Evolutionary conservation across 139 green algal species (phyloP).

Genomic region (Coelastrella sp.): DNA sequence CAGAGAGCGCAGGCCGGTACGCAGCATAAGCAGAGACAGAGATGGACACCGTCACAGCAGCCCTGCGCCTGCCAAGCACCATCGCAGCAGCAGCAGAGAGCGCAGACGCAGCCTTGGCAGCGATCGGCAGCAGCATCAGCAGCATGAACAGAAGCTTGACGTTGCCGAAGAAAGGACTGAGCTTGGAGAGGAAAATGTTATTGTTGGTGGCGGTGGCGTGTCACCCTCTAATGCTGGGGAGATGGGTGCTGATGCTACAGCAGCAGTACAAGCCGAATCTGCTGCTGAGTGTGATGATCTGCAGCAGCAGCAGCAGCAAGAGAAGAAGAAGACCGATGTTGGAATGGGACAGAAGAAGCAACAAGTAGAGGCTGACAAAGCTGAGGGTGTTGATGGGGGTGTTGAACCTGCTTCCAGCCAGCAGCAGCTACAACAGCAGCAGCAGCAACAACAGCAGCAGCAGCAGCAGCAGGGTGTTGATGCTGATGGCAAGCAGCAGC

Average conservation of each 20-base stretch:
- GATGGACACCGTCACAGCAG: not conserved
- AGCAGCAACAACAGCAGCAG: constrained; percentile 13
- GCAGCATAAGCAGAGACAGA: too few relatives aligned
- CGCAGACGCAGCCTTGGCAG: not conserved
- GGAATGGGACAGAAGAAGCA: not conserved
- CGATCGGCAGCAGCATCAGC: not conserved
- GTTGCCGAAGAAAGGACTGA: not conserved
- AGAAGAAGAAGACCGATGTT: not conserved
- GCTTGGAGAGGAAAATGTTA: too few relatives aligned
- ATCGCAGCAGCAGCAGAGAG: not conserved
- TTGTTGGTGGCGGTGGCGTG: too few relatives aligned
- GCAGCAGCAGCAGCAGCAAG: constrained; percentile 2
- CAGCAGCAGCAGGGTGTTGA: not conserved
- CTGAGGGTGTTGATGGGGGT: not conserved
- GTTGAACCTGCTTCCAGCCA: not conserved
- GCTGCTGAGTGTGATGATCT: too few relatives aligned
- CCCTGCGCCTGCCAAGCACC: not conserved
- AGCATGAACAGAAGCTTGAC: not conserved
- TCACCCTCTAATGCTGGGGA: too few relatives aligned
- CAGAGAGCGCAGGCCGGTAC: not conserved
- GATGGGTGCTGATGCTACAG: too few relatives aligned
- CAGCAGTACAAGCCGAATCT: too few relatives aligned
- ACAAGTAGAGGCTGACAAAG: not conserved
- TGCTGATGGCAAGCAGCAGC: not conserved
- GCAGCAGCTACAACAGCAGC: not conserved